Evolutionary conservation across 2,329 filamentous ascomycete species (phyloP), one percentile per base, ranked within the genome.

Genomic region (Hymenoscyphus occultus): DNA sequence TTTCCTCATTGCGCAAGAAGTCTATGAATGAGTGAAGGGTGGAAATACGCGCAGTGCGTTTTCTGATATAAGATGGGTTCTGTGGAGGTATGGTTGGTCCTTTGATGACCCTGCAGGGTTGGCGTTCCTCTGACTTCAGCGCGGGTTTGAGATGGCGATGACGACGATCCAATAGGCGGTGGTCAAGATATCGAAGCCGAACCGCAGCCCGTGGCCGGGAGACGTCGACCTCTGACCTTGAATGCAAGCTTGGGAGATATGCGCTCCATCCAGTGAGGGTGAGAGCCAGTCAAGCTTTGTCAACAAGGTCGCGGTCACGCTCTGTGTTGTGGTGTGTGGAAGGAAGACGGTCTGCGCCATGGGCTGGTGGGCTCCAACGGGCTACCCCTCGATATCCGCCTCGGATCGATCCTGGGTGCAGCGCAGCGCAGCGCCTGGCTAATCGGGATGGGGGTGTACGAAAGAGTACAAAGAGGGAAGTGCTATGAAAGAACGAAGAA

Each of bases 131-230:
- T 65, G 64, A 56, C 58, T 64, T 60, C 62, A 19, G 62, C 58
- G 65, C 60, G 61, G 61, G 65, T 67, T 68, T 69, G 65, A 61
- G 65, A 60, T 62, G 59, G 62, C 64, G 68, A 69, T 65, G 68
- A 69, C 66, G 68, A 69, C 64, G 69, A 70, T 57, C 71, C 71
- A 72, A 73, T 72, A 67, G 60, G 40, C 57, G 56, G 45, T 42
- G 62, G 42, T 60, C 66, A 61, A 60, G 60, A 63, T 63, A 59
- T 19, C 59, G 64, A 65, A 40, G 59, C 67, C 70, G 65, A 70
- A 71, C 70, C 65, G 68, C 70, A 65, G 51, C 60, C 60, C 60
- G 56, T 63, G 70, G 70, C 68, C 68, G 63, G 28, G 14, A 65
- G 67, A 69, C 71, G 69, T 61, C 48, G 62, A 60, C 70, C 64